Evolutionary conservation across 305 asterid genomes (phyloP), one percentile per base, ranked within the genome.

Genomic region (Solanum hybrid): DNA sequence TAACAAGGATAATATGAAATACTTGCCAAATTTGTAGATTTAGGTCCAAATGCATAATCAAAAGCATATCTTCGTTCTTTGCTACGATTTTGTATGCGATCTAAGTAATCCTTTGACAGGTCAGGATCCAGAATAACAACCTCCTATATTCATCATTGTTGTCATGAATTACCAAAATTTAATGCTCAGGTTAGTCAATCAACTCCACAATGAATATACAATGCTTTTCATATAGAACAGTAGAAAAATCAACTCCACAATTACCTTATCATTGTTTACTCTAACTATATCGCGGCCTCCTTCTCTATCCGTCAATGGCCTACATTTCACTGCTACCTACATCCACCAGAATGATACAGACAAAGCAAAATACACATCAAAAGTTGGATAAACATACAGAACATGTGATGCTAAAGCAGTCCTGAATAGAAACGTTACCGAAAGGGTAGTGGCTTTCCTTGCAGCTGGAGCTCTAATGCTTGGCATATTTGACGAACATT

Each of bases 51-150:
- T 39, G 98, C 99, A 92, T 94, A 94, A 94, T 97, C 99, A 91
- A 95, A 97, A 90, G 94, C 89, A 90, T 97, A 96, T 93, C 94
- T 93, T 83, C 98, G 91, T 90, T 97, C 98, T 93, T 96, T 97
- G 89, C 96, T 95, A 89, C 98, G 95, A 91, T 96, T 95, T 77
- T 96, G 99, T 90, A 95, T 93, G 82, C 96, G 97, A 82, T 96
- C 99, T 33, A 97, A 92, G 93, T 97, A 97, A 92, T 93, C 96
- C 94, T 97, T 97, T 10, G 98, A 94, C 89, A 97, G 94, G 94
- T 97, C 98, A 80, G 99, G 99, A 95, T 97, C 99, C 94, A 97
- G 92, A 80, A 97, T 94, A 91, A 95, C 93, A 85, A 97, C 96
- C 92, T 97, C 98, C 99, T 97, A 91, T 94, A 94, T 89, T 91